phyloP scores from a whole-genome alignment of 2,329 filamentous ascomycete genomes.

The Aspergillus chevalieri region DNA sequence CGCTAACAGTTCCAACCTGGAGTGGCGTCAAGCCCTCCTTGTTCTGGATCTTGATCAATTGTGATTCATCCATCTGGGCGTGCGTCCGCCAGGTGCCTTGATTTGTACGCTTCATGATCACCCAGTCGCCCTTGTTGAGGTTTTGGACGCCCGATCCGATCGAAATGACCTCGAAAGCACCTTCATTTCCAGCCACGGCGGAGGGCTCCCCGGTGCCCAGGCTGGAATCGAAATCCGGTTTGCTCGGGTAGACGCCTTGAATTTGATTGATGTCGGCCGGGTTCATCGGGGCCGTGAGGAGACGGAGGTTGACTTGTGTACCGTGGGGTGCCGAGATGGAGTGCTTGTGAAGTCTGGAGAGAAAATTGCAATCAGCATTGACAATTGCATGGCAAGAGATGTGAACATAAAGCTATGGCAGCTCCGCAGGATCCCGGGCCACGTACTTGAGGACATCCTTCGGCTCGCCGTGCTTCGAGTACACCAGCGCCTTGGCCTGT shows the following conservation, averaged over 20 bases:
- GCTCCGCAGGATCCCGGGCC: neutral
- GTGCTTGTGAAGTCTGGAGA: conserved; percentile 40
- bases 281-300: conserved; percentile 89
- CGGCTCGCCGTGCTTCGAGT: conserved; percentile 44
- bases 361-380: neutral
- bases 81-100: conserved; percentile 96
- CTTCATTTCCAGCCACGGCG: conserved; percentile 67
- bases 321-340: conserved; percentile 50
- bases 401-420: too few relatives aligned
- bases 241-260: conserved; percentile 89
- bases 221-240: conserved; percentile 67
- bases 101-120: conserved; percentile 74
- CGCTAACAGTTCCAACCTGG: conserved; percentile 79
- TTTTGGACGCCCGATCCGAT: conserved; percentile 57
- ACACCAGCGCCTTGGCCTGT: conserved; percentile 45
- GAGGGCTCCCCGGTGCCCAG: conserved; percentile 72
- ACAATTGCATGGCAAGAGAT: neutral
- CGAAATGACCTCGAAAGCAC: conserved; percentile 80
- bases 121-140: conserved; percentile 79
- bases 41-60: conserved; percentile 64
- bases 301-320: conserved; percentile 67
- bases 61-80: conserved; percentile 57
- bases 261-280: conserved; percentile 97
- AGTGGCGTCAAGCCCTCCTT: conserved; percentile 63
- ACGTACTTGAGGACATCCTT: conserved; percentile 42